Percentiles rank a stretch among this genome's conserved stretches.
Evolutionary conservation across 1,284 basidiomycete genomes (phyloP).

Genomic region (Dichomitus squalens): DNA sequence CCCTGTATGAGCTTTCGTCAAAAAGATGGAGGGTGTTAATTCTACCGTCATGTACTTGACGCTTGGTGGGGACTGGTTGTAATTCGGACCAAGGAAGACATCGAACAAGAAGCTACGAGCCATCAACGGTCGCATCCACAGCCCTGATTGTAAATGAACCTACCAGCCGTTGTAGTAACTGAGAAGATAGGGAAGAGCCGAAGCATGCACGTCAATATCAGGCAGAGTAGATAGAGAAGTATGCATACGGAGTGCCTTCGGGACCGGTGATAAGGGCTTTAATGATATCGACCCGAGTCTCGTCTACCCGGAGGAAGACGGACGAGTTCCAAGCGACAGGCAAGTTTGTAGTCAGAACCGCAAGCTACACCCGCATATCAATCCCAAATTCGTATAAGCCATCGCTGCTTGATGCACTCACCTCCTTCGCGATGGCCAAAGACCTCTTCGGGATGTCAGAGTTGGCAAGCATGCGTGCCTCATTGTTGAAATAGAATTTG

Average conservation of each 20-base stretch:
- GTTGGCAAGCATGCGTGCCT: slow-evolving; percentile 77
- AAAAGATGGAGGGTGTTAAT: background rate
- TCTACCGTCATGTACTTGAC: slow-evolving; percentile 90
- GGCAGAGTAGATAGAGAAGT: slow-evolving; percentile 3
- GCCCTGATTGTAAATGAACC: slow-evolving; percentile 22
- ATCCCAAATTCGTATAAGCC: background rate
- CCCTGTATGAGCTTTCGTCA: background rate
- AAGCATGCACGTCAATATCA: slow-evolving; percentile 5
- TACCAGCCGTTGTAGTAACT: slow-evolving; percentile 87
- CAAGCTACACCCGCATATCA: slow-evolving; percentile 56
- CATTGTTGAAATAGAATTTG: slow-evolving; percentile 78
- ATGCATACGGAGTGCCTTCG: slow-evolving; percentile 84
- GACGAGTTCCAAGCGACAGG: slow-evolving; percentile 91
- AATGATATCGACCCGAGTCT: slow-evolving; percentile 87
- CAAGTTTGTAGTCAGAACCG: slow-evolving; percentile 86
- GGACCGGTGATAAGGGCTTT: slow-evolving; percentile 90
- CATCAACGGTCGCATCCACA: background rate
- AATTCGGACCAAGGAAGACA: slow-evolving; percentile 84
- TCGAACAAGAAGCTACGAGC: slow-evolving; percentile 73
- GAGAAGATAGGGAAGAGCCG: background rate
- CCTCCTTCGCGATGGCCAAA: slow-evolving; percentile 91
- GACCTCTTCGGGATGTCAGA: slow-evolving; percentile 86
- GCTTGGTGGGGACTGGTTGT: slow-evolving; percentile 79
- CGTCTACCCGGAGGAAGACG: slow-evolving; percentile 85
- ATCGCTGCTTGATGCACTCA: slow-evolving; percentile 33